Percentiles rank a stretch among this genome's conserved stretches.
Evolutionary conservation across 106 monocot genomes (phyloP).

Genomic region (Dioscorea zingiberensis): DNA sequence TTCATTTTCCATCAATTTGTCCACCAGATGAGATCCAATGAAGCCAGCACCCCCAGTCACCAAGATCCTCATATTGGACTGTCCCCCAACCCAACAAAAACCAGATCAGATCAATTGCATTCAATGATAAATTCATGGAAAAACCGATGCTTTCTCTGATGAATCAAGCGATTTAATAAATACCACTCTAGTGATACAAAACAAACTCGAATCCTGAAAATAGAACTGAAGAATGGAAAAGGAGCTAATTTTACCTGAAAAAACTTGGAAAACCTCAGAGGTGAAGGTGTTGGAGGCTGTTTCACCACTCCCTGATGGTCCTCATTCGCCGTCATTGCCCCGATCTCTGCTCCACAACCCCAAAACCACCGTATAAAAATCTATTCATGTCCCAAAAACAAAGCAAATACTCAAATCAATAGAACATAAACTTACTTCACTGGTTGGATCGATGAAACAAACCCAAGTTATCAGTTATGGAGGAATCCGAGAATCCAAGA

Average conservation of each 20-base stretch:
- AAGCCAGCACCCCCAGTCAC: conserved; percentile 81
- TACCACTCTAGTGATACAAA: neutral
- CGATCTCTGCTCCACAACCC: neutral
- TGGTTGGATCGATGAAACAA: no score
- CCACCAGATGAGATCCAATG: conserved; percentile 79
- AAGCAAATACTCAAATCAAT: neutral
- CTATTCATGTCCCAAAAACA: neutral
- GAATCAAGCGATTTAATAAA: neutral
- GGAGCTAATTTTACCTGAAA: conserved; percentile 5
- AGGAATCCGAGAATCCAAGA: no score
- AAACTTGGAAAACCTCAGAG: conserved; percentile 12
- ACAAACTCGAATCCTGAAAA: neutral
- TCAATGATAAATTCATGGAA: neutral
- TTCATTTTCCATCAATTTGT: conserved; percentile 85
- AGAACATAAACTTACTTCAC: no score
- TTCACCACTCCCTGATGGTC: neutral
- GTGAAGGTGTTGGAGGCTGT: conserved; percentile 10
- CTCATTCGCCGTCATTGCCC: neutral
- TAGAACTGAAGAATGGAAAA: neutral
- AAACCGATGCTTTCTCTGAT: neutral
- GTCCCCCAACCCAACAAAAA: conserved; percentile 7
- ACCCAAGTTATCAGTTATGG: no score
- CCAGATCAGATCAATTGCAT: neutral
- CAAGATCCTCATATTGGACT: conserved; percentile 68
- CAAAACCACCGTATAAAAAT: neutral